Percentiles rank a stretch among this genome's conserved stretches.
phyloP scores from a whole-genome alignment of 1,284 basidiomycete genomes.

The Ustilago loliicola region DNA sequence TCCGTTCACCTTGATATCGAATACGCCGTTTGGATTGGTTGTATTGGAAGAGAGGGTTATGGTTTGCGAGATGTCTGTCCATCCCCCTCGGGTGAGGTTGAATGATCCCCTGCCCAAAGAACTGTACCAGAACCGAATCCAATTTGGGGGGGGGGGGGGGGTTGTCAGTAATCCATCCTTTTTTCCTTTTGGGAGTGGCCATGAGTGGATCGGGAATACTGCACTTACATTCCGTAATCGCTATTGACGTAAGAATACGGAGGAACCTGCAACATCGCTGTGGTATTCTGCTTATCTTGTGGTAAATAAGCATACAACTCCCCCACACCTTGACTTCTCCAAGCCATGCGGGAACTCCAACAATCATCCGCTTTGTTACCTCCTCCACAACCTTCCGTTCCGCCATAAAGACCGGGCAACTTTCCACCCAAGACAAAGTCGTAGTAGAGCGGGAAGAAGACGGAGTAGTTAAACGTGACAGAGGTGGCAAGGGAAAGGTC shows the following conservation, averaged over 20 bases:
- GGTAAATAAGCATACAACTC: constrained; percentile 75
- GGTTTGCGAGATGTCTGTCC: constrained; percentile 51
- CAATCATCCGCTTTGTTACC: constrained; percentile 71
- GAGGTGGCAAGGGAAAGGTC: constrained; percentile 10
- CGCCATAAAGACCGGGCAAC: constrained; percentile 72
- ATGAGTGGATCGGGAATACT: not conserved
- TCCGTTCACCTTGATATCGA: constrained; percentile 40
- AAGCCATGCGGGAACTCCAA: constrained; percentile 72
- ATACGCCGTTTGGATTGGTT: constrained; percentile 21
- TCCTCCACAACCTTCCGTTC: constrained; percentile 71
- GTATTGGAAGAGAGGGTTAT: constrained; percentile 22
- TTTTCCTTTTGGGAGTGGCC: too few relatives aligned
- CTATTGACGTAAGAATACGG: constrained; percentile 43
- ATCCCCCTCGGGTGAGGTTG: constrained; percentile 18
- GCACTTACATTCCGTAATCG: constrained; percentile 51
- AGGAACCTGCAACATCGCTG: constrained; percentile 25
- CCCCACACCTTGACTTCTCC: constrained; percentile 62
- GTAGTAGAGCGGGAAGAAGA: constrained; percentile 70
- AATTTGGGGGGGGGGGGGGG: too few relatives aligned
- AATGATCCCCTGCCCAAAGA: constrained; percentile 53
- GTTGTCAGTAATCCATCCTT: too few relatives aligned
- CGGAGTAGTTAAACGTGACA: constrained; percentile 65
- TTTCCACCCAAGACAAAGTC: constrained; percentile 72
- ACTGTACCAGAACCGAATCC: not conserved
- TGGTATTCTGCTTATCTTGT: constrained; percentile 37